phyloP scores from a whole-genome alignment of 306 rosid genomes.

The Cercis canadensis region DNA sequence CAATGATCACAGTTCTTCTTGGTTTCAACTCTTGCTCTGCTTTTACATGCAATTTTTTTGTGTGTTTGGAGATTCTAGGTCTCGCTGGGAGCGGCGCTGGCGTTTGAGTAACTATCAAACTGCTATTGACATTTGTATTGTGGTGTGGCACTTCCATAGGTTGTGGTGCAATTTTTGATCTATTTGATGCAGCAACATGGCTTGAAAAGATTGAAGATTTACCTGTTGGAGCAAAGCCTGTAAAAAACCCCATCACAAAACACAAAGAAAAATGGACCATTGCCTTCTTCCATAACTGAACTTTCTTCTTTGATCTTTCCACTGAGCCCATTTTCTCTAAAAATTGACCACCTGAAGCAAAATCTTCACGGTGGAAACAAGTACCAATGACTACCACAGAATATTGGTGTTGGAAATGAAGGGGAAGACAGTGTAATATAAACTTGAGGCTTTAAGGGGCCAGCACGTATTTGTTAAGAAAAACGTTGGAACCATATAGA shows the following conservation, averaged over 20 bases:
- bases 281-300: constrained; percentile 85
- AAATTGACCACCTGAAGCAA: constrained; percentile 28
- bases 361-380: constrained; percentile 27
- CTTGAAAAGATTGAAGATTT: constrained; percentile 51
- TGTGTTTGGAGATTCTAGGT: constrained; percentile 30
- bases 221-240: constrained; percentile 90
- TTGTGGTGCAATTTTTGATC: constrained; percentile 48
- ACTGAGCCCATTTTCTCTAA: constrained; percentile 62
- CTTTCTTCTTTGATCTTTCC: constrained; percentile 84
- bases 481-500: constrained; percentile 29
- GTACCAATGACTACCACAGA: not conserved
- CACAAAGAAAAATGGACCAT: constrained; percentile 81
- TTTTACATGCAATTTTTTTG: constrained; percentile 10
- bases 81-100: constrained; percentile 34
- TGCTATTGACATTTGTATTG: constrained; percentile 39
- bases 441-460: constrained; percentile 34
- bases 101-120: constrained; percentile 37
- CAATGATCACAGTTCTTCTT: constrained; percentile 63
- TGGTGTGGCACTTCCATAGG: constrained; percentile 40
- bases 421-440: constrained; percentile 34
- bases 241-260: constrained; percentile 87
- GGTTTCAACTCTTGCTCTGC: constrained; percentile 39
- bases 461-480: constrained; percentile 33
- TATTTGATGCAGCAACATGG: constrained; percentile 37
- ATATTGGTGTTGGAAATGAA: constrained; percentile 33